These are phyloP conservation scores for Hypholoma fasciculare DNA, from an alignment of 768 basidiomycete species.

Conservation along the genomic window DNA sequence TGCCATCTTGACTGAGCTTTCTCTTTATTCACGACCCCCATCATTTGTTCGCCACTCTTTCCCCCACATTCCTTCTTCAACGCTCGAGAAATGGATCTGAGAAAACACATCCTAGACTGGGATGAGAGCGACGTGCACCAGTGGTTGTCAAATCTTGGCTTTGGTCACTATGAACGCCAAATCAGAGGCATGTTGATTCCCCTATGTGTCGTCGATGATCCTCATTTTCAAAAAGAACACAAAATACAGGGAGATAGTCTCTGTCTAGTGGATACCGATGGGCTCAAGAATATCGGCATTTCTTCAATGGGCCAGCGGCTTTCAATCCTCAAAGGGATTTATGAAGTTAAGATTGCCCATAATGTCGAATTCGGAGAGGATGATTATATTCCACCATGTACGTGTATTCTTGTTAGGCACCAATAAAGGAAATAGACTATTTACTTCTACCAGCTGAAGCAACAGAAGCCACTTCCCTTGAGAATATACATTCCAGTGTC, in stretches of 20 bases:
- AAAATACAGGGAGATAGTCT: conserved; percentile 89
- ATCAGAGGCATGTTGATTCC: conserved; percentile 59
- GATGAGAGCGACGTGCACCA: conserved; percentile 72
- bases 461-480: conserved; percentile 11
- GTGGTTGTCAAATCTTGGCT: conserved; percentile 74
- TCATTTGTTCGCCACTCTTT: conserved; percentile 6
- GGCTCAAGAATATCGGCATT: conserved; percentile 83
- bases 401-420: conserved; percentile 25
- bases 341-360: conserved; percentile 81
- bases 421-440: background rate
- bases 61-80: background rate
- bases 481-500: conserved; percentile 30
- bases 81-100: conserved; percentile 10
- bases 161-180: conserved; percentile 79
- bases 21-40: conserved; percentile 7
- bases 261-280: conserved; percentile 76
- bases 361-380: conserved; percentile 78
- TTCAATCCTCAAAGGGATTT: conserved; percentile 88
- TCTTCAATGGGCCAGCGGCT: conserved; percentile 86
- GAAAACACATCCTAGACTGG: conserved; percentile 56
- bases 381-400: conserved; percentile 87
- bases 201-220: conserved; percentile 6
- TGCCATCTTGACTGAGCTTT: conserved; percentile 6
- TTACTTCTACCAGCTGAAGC: conserved; percentile 18
- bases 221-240: conserved; percentile 59